Evolutionary conservation across 768 basidiomycete genomes (phyloP).

Genomic region (Clitopilus passeckerianus): DNA sequence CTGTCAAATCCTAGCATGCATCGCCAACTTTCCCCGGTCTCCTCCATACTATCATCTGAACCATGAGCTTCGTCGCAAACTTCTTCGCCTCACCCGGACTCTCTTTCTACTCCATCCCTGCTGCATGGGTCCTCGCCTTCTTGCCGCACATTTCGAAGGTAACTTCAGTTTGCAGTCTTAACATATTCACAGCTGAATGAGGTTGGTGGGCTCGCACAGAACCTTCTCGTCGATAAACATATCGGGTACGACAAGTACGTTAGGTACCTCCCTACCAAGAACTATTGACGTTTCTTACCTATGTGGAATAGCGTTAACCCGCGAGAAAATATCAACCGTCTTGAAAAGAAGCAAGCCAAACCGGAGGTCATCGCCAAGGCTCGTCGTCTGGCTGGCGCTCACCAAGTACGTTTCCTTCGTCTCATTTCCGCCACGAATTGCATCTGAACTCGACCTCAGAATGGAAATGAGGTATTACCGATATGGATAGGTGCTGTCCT

Average conservation of each 20-base stretch:
- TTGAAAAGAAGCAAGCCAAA: conserved; percentile 10
- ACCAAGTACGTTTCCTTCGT: conserved; percentile 11
- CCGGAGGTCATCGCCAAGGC: conserved; percentile 13
- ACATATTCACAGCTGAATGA: background rate
- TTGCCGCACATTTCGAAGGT: conserved; percentile 27
- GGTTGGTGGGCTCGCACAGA: background rate
- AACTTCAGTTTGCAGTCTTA: background rate
- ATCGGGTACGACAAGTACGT: conserved; percentile 6
- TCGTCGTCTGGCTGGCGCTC: conserved; percentile 16
- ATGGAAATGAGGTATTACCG: conserved; percentile 23
- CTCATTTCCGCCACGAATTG: background rate
- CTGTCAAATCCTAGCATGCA: too few species aligned
- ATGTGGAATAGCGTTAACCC: conserved; percentile 10
- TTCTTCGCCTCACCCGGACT: conserved; percentile 13
- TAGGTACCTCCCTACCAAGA: background rate
- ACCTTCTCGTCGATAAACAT: background rate
- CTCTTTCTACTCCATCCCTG: conserved; percentile 32
- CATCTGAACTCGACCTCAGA: conserved; percentile 10
- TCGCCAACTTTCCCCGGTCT: background rate
- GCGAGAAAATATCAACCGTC: conserved; percentile 11
- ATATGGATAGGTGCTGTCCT: conserved; percentile 21
- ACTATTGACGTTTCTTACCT: background rate
- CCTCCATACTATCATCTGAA: background rate
- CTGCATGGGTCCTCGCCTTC: conserved; percentile 26
- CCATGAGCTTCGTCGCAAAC: background rate